phyloP scores from a whole-genome alignment of 2,329 filamentous ascomycete genomes.

The Massarina eburnea region DNA sequence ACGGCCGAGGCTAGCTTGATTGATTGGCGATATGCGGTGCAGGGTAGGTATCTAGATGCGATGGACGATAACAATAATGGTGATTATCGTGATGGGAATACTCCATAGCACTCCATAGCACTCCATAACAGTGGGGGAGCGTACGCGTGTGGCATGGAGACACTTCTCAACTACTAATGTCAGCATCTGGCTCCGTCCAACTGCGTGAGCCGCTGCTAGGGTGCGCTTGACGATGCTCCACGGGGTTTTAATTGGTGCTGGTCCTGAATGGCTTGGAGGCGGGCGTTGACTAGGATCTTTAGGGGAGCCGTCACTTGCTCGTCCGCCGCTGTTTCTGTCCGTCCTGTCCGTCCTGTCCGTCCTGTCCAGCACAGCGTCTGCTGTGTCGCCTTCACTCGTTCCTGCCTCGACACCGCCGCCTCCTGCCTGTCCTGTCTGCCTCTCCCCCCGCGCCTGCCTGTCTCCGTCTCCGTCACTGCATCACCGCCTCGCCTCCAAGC shows the following conservation, averaged over 20 bases:
- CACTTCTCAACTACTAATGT: neutral
- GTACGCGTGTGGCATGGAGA: neutral
- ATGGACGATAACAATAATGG: neutral
- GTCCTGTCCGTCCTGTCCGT: neutral
- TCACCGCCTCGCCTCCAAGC: too few relatives aligned
- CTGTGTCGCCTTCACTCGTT: constrained; percentile 8
- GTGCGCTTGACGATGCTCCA: neutral
- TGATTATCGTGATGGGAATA: too few relatives aligned
- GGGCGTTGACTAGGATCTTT: constrained; percentile 4
- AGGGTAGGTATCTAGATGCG: neutral
- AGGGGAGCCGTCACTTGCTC: constrained; percentile 1
- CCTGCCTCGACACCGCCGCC: constrained; percentile 1
- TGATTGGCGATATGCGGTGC: neutral
- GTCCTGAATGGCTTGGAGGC: constrained; percentile 6
- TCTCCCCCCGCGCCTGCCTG: too few relatives aligned
- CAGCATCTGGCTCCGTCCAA: constrained; percentile 5
- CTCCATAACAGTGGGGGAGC: neutral
- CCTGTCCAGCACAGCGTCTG: neutral
- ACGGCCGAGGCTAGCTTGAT: neutral
- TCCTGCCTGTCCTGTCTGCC: neutral
- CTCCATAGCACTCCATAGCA: too few relatives aligned
- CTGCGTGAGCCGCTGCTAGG: constrained; percentile 4
- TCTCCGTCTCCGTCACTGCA: too few relatives aligned
- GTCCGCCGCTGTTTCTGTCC: neutral
- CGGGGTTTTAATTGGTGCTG: constrained; percentile 5